Evolutionary conservation across 2,329 filamentous ascomycete genomes (phyloP), one percentile per base, ranked within the genome.

Genomic region (Apiospora saccharicola): DNA sequence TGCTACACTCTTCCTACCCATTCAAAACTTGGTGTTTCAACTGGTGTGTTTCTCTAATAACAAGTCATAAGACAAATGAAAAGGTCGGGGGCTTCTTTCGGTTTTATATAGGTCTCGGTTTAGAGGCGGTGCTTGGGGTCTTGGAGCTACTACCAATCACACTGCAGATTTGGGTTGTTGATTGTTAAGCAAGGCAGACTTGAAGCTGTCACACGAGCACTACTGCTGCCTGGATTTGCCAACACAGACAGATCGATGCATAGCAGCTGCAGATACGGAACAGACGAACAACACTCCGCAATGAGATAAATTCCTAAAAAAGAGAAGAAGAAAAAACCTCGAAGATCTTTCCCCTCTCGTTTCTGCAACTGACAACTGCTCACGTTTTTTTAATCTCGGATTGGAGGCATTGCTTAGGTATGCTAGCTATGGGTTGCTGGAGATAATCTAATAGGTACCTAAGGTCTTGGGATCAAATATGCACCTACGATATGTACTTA

Each of bases 101-200:
- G 13, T 34, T 22, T 41, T 64, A 41, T 64, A 64, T 41, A 64
- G 57, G 34, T n/a, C 34, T 41, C 57, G 8, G 57, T 64, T 4
- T 30, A 12, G 51, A 41, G 30, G 43, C 49, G 46, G 26, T 47
- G 57, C 30, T 34, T 43, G 68, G 69, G 34, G 26, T 61, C 30
- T 14, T 57, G 51, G 14, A 19, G 26, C 26, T 57, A 24, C 72
- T 75, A 75, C 70, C 74, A 76, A 70, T 69, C 43, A 64, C 57
- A 41, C 67, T 71, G 64, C 51, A 44, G 14, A 46, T n/a, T 67
- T 14, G 22, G 26, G 71, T 49, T 22, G 43, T 69, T 73, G 76
- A 77, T 78, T 79, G 75, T 77, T 79, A 79, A 79, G 77, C 77
- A 79, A 79, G 77, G 77, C 77, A 79, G 77, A 79, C 71, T 78